Base-by-base conservation (phyloP, 257 asterid genomes). In the Scutellaria galericulata region DNA sequence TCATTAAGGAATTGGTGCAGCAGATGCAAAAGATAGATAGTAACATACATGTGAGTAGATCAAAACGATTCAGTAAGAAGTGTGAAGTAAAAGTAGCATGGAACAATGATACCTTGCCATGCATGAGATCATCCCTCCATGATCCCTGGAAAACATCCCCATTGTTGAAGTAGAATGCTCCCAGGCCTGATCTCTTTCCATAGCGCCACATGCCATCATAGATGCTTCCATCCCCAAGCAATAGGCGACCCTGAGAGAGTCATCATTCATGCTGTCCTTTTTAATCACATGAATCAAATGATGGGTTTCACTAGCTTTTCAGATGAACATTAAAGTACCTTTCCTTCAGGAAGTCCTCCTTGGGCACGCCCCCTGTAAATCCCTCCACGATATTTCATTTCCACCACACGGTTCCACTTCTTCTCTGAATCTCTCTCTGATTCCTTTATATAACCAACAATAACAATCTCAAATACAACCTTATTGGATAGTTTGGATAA, bases 341-440 rank as follows among this genome's bases (percentile, higher is more conserved):
- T 94, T 77, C 99, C 99, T 82, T 94, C 99, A 42, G 99, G 99
- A 77, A 94, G 98, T 52, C 99, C 99, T 68, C 99, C 99, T 83
- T 94, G 97, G 48, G 83, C 74, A 64, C 86, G 95, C 50, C 99
- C 97, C 77, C 78, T 82, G 87, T 94, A 94, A 78, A 75, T 80
- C 70, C 99, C 99, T 77, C 96, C 99, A 59, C 87, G 90, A 83
- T 94, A 94, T 70, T 86, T 86, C 88, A 91, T 89, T 82, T 91
- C 91, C 66, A 86, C 90, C 48, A 86, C 73, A 64, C 93, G 99
- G 72, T 63, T 90, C 99, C 97, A 94, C 81, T 84, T 91, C 82
- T 87, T 91, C 80, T 89, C 79, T 22, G 89, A 80, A 79, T 88
- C 93, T 73, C 99, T 86, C 83, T 94, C 99, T 41, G 99, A 87